A percentile compares a stretch with the other conserved stretches of the same genome.
These are phyloP conservation scores for Pseudoturritis turrita DNA, from an alignment of 345 rosid species.

Conservation along the genomic window DNA sequence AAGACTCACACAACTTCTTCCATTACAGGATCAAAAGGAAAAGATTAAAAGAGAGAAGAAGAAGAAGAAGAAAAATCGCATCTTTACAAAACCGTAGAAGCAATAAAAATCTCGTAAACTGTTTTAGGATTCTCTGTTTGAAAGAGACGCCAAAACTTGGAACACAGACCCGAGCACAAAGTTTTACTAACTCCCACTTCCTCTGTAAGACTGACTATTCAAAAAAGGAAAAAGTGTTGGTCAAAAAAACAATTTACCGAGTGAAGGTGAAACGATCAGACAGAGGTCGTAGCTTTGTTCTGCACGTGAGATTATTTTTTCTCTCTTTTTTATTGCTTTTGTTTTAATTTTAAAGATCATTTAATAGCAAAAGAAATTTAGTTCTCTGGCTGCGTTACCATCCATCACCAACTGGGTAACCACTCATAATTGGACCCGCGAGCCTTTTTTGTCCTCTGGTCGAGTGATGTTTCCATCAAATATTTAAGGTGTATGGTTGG, in stretches of 20 bases:
- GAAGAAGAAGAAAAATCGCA: not conserved
- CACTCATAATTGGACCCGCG: not conserved
- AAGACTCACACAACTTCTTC: not conserved
- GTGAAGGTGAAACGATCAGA: constrained; percentile 4
- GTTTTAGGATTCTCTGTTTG: constrained; percentile 11
- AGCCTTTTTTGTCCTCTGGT: not conserved
- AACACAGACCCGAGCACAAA: constrained; percentile 17
- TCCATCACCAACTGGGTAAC: no score
- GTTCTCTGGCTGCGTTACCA: no score
- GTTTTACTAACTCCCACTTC: constrained; percentile 31
- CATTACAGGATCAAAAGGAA: not conserved
- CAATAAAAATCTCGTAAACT: constrained; percentile 12
- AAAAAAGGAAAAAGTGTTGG: constrained; percentile 9
- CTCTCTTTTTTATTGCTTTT: not conserved
- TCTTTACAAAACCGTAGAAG: constrained; percentile 1
- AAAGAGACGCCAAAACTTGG: constrained; percentile 22
- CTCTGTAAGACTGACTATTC: constrained; percentile 11
- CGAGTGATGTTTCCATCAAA: no score
- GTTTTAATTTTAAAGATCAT: not conserved
- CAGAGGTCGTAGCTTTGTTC: constrained; percentile 8
- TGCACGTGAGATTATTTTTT: constrained; percentile 22
- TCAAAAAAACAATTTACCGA: not conserved
- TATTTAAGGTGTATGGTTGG: no score
- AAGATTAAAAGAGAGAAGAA: not conserved
- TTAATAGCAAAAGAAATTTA: not conserved